Evolutionary conservation across 306 rosid species (phyloP).

Genomic region (Neltuma alba): DNA sequence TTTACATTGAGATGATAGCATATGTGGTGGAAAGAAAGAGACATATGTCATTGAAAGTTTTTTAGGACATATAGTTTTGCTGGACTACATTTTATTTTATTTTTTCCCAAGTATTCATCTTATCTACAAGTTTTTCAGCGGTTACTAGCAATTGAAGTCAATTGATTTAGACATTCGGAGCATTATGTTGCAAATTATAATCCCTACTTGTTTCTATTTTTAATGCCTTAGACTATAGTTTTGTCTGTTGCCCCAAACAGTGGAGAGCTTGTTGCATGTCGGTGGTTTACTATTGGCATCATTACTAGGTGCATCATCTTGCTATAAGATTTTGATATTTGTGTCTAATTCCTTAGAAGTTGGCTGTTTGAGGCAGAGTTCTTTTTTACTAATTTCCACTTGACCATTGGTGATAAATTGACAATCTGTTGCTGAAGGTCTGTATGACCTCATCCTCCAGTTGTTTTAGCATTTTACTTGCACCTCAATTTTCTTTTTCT

Average conservation of each 20-base stretch:
- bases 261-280: constrained; percentile 20
- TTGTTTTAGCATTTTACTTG: not conserved
- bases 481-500: not conserved
- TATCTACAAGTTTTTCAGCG: not conserved
- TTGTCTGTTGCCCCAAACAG: constrained; percentile 10
- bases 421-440: constrained; percentile 7
- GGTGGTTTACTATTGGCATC: not conserved
- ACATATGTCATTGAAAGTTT: not conserved
- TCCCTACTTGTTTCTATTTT: constrained; percentile 12
- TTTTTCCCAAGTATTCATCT: not conserved
- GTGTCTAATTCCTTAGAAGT: not conserved
- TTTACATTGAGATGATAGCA: not conserved
- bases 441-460: not conserved
- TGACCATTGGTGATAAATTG: constrained; percentile 3
- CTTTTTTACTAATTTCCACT: not conserved
- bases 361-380: constrained; percentile 10
- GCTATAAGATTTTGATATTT: constrained; percentile 7
- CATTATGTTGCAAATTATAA: not conserved
- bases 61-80: not conserved
- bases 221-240: not conserved
- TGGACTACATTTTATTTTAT: not conserved
- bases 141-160: not conserved
- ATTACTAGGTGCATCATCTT: constrained; percentile 15
- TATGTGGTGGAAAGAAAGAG: not conserved
- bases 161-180: constrained; percentile 1